Base-by-base conservation (phyloP, 2,329 filamentous ascomycete genomes). In the Alternaria panax region DNA sequence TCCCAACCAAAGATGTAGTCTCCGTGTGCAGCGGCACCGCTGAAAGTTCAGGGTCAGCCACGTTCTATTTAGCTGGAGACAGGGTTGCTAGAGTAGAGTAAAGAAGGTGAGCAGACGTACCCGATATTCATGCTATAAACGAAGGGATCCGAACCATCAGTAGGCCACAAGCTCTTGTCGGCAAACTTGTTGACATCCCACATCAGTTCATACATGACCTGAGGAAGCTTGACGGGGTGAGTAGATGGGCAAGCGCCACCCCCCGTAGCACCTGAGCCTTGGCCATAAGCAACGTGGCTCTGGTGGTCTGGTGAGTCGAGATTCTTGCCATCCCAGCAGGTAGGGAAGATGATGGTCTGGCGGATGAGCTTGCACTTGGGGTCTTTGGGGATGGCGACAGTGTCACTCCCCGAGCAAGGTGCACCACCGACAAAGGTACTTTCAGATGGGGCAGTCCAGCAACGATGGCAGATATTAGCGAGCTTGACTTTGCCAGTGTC, bases 321-420 rank as follows among this genome's bases (percentile, higher is more conserved):
- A 53, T 72, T 71, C 62, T 68, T 69, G 51, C 69, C 73, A 47
- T 74, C 66, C 70, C 70, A 72, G 65, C 69, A 74, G 3, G 68
- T 63, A n/a, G 73, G 73, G 67, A 84, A 84, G 73, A 84, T 83
- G 72, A 84, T 81, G 68, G 82, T 84, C 69, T 83, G 82, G 62
- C 82, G 80, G 76, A 84, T 84, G 79, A 84, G 83, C 76, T 84
- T 83, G 79, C 82, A 84, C 55, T 66, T 75, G 60, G 80, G 75
- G 58, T 78, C 73, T 14, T 72, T 70, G 56, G 83, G 83, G 57
- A 85, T 83, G 32, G 80, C 82, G 46, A 85, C 82, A 4, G 82
- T 84, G 70, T 85, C 83, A 59, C 68, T 74, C 36, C 82, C 82
- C 28, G 78, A 75, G 80, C 83, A 85, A 30, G 83, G 83, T 20